Base-by-base conservation (phyloP, 2,329 filamentous ascomycete genomes). In the Cyclaneusma minus region DNA sequence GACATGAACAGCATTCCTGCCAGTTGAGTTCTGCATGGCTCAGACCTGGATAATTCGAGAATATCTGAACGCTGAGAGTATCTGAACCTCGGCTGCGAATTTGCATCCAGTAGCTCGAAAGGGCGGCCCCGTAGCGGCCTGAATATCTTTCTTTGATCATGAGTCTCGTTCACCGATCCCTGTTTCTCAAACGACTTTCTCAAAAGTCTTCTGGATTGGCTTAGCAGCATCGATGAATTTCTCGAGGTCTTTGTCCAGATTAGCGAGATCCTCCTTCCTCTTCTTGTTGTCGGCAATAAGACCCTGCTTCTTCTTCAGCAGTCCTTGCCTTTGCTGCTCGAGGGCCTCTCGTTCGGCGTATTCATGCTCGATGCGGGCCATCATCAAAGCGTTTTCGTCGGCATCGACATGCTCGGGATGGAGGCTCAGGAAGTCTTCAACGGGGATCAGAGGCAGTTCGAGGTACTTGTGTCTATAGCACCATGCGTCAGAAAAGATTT, bases 181-280 rank as follows among this genome's bases (percentile, higher is more conserved):
- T n/a, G n/a, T n/a, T n/a, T n/a, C 28, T 58, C 51, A 66, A 5
- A 55, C 59, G 10, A 66, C 76, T 50, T 84, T 85, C 43, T 87
- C 81, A 38, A 92, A 84, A 2, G 81, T 68, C 48, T 77, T 80
- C 50, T 85, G 76, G 31, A 92, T 91, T 0, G 82, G 82, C 62
- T 85, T 87, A 26, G 82, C 82, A 25, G 80, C 80, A 51, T 91
- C 83, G 42, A 93, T 87, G 46, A 93, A 93, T 44, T 81, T 85
- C 55, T 95, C 89, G 30, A 95, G 58, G 50, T 93, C 83, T 44
- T 80, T 78, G 43, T 98, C 89, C 33, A 98, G 57, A 43, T 79
- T 93, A 12, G 80, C 84, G 25, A 98, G 58, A 43, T 95, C 84
- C 29, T 94, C 85, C 49, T 92, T 93, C 38, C 87, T 69, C 54